Base-by-base conservation (phyloP, 2,329 filamentous ascomycete genomes). In the Colletotrichum navitas region DNA sequence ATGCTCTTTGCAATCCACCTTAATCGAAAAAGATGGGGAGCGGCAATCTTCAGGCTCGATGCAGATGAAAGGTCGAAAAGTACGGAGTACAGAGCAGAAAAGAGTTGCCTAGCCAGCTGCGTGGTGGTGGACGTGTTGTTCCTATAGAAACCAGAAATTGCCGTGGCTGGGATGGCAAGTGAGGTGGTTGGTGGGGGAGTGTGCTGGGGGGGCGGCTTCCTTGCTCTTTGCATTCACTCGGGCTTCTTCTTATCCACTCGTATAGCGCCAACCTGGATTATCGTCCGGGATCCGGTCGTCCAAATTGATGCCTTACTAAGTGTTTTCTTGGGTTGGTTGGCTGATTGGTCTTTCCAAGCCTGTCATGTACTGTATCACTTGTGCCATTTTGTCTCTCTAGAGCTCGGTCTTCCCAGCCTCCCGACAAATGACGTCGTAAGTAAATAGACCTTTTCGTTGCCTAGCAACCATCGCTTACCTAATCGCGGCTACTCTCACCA, bases 361-460 rank as follows among this genome's bases (percentile, higher is more conserved):
- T 29, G n/a, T n/a, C n/a, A n/a, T n/a, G n/a, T n/a, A n/a, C n/a
- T n/a, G n/a, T n/a, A n/a, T n/a, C n/a, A n/a, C n/a, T n/a, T n/a
- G n/a, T n/a, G n/a, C n/a, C n/a, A n/a, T n/a, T n/a, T n/a, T n/a
- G n/a, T n/a, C n/a, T n/a, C n/a, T 26, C 26, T 26, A 12, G 18
- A 14, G 39, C 39, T 2, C 3, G 36, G 36, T 41, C 5, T 43
- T 24, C 65, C 49, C 67, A 39, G 47, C 54, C 52, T 36, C 51
- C 41, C 24, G 7, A 7, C 21, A 32, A 61, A 77, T 81, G 79
- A 80, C 79, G 78, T 80, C 77, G 74, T 43, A 75, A 76, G 78
- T 80, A 80, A 81, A 79, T 47, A 80, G 36, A 36, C 10, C 3
- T 8, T 16, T 52, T 3, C 2, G 70, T 72, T 75, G 73, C 66